Percentiles rank a stretch among this genome's conserved stretches.
phyloP scores from a whole-genome alignment of 768 basidiomycete species.

The Neoboletus subvelutipes region DNA sequence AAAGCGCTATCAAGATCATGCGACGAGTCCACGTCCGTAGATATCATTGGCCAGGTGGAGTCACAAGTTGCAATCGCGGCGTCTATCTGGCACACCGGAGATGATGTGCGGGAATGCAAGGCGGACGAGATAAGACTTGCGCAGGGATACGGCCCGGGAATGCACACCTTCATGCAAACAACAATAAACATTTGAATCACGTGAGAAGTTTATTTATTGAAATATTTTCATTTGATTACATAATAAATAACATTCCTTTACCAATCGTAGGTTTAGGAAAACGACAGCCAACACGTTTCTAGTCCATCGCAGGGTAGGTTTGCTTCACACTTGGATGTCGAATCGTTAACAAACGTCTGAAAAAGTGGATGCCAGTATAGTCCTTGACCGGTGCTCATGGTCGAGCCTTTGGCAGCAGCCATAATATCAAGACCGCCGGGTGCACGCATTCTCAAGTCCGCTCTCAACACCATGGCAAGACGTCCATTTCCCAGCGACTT shows the following conservation, averaged over 20 bases:
- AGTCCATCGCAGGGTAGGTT: constrained; percentile 15
- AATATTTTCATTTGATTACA: constrained; percentile 14
- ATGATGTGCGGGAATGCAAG: constrained; percentile 1
- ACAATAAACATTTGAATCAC: neutral
- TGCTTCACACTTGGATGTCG: neutral
- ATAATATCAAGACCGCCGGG: constrained; percentile 40
- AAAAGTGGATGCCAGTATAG: constrained; percentile 8
- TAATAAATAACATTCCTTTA: constrained; percentile 6
- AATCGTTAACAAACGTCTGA: neutral
- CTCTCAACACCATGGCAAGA: constrained; percentile 31
- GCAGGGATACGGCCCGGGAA: neutral
- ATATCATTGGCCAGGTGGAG: neutral
- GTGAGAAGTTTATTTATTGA: neutral
- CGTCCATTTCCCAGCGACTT: constrained; percentile 45
- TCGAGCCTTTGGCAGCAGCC: constrained; percentile 60
- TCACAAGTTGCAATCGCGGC: constrained; percentile 5
- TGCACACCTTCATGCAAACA: neutral
- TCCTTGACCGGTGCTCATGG: constrained; percentile 44
- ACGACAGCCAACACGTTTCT: constrained; percentile 1
- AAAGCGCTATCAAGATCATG: constrained; percentile 16
- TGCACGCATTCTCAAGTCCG: constrained; percentile 28
- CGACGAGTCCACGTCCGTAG: neutral
- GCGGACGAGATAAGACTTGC: constrained; percentile 4
- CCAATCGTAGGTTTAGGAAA: neutral
- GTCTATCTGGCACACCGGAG: constrained; percentile 8